A percentile compares a stretch with the other conserved stretches of the same genome.
Evolutionary conservation across 805 yeast species (phyloP).

Genomic region (Yarrowia keelungensis): DNA sequence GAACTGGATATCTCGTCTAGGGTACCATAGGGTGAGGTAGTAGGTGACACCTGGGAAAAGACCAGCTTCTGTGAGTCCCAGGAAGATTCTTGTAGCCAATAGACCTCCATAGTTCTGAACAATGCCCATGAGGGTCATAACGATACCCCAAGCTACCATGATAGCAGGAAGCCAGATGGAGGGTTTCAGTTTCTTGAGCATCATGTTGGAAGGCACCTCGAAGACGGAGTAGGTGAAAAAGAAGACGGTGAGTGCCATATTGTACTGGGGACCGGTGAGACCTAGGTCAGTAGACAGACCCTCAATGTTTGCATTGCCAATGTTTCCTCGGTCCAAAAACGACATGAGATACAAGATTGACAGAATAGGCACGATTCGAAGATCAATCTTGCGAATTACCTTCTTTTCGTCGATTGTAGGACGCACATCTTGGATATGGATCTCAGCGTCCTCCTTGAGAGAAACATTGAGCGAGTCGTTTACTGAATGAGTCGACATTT

Average conservation of each 20-base stretch:
- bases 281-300: constrained; percentile 57
- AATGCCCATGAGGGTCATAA: constrained; percentile 59
- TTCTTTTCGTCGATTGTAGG: constrained; percentile 9
- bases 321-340: constrained; percentile 60
- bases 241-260: constrained; percentile 56
- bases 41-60: constrained; percentile 49
- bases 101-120: constrained; percentile 55
- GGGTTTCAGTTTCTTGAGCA: constrained; percentile 55
- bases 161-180: constrained; percentile 57
- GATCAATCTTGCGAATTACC: constrained; percentile 53
- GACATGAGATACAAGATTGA: constrained; percentile 58
- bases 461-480: not conserved
- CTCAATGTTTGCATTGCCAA: constrained; percentile 62
- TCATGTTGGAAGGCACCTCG: constrained; percentile 54
- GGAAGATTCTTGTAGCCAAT: constrained; percentile 47
- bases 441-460: constrained; percentile 4
- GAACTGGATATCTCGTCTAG: constrained; percentile 47
- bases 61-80: constrained; percentile 45
- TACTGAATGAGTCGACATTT: not conserved
- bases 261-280: constrained; percentile 54
- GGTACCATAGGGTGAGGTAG: constrained; percentile 49
- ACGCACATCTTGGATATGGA: not conserved
- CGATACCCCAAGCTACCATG: constrained; percentile 60
- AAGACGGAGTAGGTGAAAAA: constrained; percentile 59
- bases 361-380: constrained; percentile 56